Conservation (phyloP, 192 early-diverging fungal species). For the Backusella parvicylindrica region DNA sequence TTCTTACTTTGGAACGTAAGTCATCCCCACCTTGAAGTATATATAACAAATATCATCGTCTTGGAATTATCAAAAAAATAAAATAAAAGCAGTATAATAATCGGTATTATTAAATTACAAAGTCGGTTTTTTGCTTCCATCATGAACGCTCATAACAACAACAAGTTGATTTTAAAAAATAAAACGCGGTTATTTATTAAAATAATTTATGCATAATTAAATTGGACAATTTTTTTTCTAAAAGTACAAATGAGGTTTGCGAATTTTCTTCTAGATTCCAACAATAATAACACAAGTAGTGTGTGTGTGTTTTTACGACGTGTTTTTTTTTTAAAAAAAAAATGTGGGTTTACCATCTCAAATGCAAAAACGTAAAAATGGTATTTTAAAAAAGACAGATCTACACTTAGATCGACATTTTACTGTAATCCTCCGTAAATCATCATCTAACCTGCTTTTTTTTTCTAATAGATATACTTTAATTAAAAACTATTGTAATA, state of each 20-base stretch:
- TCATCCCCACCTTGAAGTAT: neutral
- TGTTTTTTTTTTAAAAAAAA: too few relatives aligned
- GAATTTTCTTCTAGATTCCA: neutral
- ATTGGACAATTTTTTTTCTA: neutral
- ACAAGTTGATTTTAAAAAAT: neutral
- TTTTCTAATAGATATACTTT: neutral
- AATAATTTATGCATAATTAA: neutral
- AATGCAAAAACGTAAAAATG: neutral
- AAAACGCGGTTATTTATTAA: neutral
- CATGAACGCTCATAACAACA: neutral
- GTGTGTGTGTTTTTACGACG: neutral
- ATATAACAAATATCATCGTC: neutral
- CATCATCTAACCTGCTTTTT: neutral
- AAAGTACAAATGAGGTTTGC: neutral
- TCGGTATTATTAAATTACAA: neutral
- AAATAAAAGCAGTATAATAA: too few relatives aligned
- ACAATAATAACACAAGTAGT: too few relatives aligned
- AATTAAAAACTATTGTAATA: neutral
- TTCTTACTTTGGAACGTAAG: neutral
- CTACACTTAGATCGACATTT: neutral
- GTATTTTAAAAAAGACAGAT: neutral
- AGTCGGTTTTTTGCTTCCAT: neutral
- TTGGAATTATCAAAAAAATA: neutral
- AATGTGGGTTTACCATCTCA: neutral
- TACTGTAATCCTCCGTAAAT: neutral